Percentiles rank a stretch among this genome's conserved stretches.
These are phyloP conservation scores for Cucurbita argyrosperma DNA, from an alignment of 306 rosid species.

Conservation along the genomic window DNA sequence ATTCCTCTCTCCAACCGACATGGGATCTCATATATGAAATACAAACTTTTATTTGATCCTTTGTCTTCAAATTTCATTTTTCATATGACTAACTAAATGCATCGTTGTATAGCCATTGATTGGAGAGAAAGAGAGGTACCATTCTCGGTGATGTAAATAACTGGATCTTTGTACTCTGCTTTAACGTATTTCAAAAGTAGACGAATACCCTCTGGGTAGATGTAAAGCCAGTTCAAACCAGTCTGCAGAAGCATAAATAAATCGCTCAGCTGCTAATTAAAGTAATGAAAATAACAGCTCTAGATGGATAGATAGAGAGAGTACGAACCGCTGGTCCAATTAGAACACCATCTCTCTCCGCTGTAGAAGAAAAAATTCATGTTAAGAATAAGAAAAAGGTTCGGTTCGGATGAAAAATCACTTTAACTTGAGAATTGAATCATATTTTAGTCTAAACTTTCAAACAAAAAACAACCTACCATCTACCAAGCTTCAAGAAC, in stretches of 20 bases:
- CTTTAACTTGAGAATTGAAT: neutral
- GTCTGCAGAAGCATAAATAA: neutral
- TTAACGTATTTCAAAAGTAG: neutral
- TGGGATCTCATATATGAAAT: too few relatives aligned
- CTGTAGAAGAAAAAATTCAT: constrained; percentile 1
- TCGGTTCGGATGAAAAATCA: neutral
- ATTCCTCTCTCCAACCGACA: too few relatives aligned
- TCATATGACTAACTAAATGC: too few relatives aligned
- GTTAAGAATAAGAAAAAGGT: neutral
- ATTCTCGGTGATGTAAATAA: constrained; percentile 5
- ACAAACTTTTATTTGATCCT: too few relatives aligned
- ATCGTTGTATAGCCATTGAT: too few relatives aligned
- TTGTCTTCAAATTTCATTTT: too few relatives aligned
- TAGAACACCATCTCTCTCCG: constrained; percentile 16
- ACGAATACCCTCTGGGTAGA: constrained; percentile 5
- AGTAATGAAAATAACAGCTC: neutral
- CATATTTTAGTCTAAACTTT: neutral
- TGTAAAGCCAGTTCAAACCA: constrained; percentile 3
- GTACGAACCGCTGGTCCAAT: constrained; percentile 18
- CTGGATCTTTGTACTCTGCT: neutral
- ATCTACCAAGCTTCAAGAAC: too few relatives aligned
- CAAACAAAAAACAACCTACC: neutral
- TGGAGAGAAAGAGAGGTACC: neutral
- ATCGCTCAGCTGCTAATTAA: neutral
- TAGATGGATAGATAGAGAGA: neutral